phyloP scores from a whole-genome alignment of 2,329 filamentous ascomycete genomes.

The Ceratocystis cubensis region DNA sequence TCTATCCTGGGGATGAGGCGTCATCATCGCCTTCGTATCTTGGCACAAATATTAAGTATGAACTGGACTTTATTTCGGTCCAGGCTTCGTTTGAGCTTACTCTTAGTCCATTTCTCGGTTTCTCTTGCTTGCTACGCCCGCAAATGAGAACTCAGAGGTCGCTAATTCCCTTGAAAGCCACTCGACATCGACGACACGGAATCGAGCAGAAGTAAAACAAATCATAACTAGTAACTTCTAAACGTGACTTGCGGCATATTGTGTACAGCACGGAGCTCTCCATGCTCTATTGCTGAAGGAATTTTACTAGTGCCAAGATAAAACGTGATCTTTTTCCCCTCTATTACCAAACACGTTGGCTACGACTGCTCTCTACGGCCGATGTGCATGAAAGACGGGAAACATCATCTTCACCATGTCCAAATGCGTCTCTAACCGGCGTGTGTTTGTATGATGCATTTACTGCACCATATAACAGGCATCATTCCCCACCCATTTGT shows the following conservation, averaged over 20 bases:
- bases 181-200: not conserved
- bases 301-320: slow-evolving; percentile 43
- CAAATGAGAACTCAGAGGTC: not conserved
- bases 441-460: not conserved
- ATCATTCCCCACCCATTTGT: too few relatives aligned
- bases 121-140: not conserved
- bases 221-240: not conserved
- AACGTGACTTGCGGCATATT: slow-evolving; percentile 37
- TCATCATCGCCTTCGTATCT: not conserved
- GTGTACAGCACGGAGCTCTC: slow-evolving; percentile 46
- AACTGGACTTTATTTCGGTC: not conserved
- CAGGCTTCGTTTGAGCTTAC: not conserved
- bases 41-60: not conserved
- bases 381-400: slow-evolving; percentile 44
- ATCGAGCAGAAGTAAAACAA: not conserved
- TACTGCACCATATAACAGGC: too few relatives aligned
- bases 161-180: not conserved
- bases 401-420: slow-evolving; percentile 28
- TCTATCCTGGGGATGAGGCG: not conserved
- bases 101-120: not conserved
- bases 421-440: too few relatives aligned
- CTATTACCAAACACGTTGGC: slow-evolving; percentile 48
- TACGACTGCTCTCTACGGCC: slow-evolving; percentile 29
- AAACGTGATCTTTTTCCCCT: slow-evolving; percentile 30
- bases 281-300: slow-evolving; percentile 46